These are phyloP conservation scores for Tilletia setariae DNA, from an alignment of 1,284 basidiomycete genomes.

Conservation along the genomic window DNA sequence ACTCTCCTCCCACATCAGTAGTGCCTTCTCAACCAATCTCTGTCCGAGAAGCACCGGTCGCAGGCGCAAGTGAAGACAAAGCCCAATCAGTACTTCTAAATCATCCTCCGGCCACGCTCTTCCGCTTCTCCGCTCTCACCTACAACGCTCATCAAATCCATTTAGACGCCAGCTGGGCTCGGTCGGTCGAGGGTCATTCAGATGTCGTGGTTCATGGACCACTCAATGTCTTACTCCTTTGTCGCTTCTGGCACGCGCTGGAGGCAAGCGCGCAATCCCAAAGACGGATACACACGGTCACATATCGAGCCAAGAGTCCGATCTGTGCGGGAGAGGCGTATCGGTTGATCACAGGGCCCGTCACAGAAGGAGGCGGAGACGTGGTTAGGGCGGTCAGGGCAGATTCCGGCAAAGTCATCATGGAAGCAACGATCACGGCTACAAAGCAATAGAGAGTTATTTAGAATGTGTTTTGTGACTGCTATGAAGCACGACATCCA, in stretches of 20 bases:
- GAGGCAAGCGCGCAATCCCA: background rate
- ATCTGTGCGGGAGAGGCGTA: background rate
- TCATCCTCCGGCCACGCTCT: constrained; percentile 30
- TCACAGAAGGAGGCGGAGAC: background rate
- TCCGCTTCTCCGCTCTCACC: constrained; percentile 48
- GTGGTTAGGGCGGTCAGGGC: constrained; percentile 1
- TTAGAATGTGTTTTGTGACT: no score
- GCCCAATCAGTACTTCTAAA: constrained; percentile 15
- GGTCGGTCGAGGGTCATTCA: constrained; percentile 37
- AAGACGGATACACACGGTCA: background rate
- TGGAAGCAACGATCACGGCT: background rate
- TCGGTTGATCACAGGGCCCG: background rate
- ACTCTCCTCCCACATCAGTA: no score
- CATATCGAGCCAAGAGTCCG: background rate
- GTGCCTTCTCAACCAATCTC: no score
- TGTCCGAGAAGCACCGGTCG: no score
- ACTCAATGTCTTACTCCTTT: constrained; percentile 35
- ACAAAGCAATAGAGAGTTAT: background rate
- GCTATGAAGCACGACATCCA: no score
- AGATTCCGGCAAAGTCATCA: constrained; percentile 5
- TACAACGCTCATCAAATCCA: constrained; percentile 51
- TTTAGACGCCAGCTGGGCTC: constrained; percentile 41
- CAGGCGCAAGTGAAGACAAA: no score
- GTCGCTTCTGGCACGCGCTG: constrained; percentile 20
- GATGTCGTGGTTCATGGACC: constrained; percentile 35